These are phyloP conservation scores for Funneliformis geosporum DNA, from an alignment of 192 early-diverging fungal species.

Conservation along the genomic window DNA sequence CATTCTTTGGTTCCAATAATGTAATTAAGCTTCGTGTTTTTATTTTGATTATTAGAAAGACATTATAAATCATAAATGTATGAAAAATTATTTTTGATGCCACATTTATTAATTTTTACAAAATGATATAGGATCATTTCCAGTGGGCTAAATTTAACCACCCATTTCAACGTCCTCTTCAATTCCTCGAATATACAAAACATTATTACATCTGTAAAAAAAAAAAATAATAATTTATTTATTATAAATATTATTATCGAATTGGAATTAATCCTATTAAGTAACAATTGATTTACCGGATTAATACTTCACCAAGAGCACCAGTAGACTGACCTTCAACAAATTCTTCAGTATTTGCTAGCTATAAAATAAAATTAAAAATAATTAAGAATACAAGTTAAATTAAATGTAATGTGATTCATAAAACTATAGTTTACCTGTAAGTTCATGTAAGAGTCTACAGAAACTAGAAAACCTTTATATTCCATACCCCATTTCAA, in stretches of 20 bases:
- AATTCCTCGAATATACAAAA: conserved; percentile 75
- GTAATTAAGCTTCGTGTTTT: too few relatives aligned
- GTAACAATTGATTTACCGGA: conserved; percentile 53
- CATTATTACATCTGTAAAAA: conserved; percentile 77
- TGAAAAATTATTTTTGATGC: too few relatives aligned
- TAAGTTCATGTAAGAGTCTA: conserved; percentile 98
- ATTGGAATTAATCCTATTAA: neutral
- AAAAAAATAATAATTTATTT: neutral
- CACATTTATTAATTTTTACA: too few relatives aligned
- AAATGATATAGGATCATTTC: too few relatives aligned
- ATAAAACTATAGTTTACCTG: conserved; percentile 54
- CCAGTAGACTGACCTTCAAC: conserved; percentile 89
- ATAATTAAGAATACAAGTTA: neutral
- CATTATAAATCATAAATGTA: too few relatives aligned
- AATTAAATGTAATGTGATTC: neutral
- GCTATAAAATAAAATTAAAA: conserved; percentile 51
- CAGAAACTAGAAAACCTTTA: conserved; percentile 85
- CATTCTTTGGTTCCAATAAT: too few relatives aligned
- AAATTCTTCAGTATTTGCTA: conserved; percentile 93
- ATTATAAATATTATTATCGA: neutral
- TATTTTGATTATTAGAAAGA: too few relatives aligned
- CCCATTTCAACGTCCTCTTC: conserved; percentile 50
- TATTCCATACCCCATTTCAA: conserved; percentile 99
- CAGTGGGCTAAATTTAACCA: neutral
- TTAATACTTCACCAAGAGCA: conserved; percentile 88